Evolutionary conservation across 345 rosid genomes (phyloP).

Genomic region (Triadica sebifera): DNA sequence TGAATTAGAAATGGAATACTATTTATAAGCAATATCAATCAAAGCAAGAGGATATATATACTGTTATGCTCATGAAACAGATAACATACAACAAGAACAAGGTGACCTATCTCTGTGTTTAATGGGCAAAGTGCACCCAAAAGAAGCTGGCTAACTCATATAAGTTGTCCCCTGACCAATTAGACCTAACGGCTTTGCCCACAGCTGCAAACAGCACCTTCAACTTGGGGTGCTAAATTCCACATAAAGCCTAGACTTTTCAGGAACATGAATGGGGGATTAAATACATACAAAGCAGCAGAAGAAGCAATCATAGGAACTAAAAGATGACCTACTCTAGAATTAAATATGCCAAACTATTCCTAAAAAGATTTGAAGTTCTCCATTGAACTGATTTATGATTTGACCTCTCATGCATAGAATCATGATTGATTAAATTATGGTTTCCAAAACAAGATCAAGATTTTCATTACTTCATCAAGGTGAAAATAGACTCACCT

Average conservation of each 20-base stretch:
- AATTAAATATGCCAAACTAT: background rate
- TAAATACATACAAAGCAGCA: background rate
- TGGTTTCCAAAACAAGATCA: background rate
- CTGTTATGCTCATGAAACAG: too few species aligned
- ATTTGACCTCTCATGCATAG: background rate
- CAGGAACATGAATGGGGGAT: background rate
- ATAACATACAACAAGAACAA: too few species aligned
- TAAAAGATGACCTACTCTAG: background rate
- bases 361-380: background rate
- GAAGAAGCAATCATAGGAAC: background rate
- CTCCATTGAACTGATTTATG: background rate
- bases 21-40: too few species aligned
- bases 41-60: too few species aligned
- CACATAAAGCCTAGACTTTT: background rate
- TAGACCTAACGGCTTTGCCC: background rate
- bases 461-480: background rate
- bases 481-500: constrained; percentile 43
- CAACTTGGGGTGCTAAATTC: background rate
- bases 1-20: too few species aligned
- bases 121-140: too few species aligned
- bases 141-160: background rate
- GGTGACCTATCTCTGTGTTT: too few species aligned
- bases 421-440: background rate
- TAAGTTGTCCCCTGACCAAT: background rate
- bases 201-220: background rate